Percentiles rank a stretch among this genome's conserved stretches.
Conservation (phyloP, 139 green algal species). For the Coelastrella sp. region DNA sequence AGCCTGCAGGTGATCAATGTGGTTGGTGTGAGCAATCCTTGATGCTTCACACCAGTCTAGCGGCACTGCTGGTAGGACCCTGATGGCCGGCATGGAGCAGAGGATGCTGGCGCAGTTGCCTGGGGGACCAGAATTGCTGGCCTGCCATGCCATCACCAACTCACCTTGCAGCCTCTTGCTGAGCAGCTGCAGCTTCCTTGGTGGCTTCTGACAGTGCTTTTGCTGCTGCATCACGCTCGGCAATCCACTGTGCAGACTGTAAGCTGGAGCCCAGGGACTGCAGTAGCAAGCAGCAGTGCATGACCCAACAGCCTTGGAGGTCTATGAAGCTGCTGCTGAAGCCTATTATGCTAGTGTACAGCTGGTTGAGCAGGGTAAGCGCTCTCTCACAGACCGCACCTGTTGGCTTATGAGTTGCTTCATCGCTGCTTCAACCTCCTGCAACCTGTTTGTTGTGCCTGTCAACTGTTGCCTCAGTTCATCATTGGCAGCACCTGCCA, state of each 20-base stretch:
- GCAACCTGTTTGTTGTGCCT: constrained; percentile 9
- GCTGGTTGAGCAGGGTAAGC: no score
- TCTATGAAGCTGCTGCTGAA: no score
- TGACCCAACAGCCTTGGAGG: no score
- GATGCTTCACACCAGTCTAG: no score
- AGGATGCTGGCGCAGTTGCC: no score
- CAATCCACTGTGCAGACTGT: neutral
- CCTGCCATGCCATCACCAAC: neutral
- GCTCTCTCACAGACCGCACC: neutral
- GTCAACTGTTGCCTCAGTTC: constrained; percentile 31
- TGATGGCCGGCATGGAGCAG: no score
- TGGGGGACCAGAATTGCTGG: no score
- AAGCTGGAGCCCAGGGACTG: constrained; percentile 18
- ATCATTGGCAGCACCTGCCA: neutral
- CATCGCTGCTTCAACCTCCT: constrained; percentile 22
- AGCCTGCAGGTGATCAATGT: neutral
- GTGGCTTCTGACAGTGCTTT: neutral
- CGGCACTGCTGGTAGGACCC: no score
- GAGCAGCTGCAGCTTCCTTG: constrained; percentile 4
- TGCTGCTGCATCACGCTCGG: constrained; percentile 20
- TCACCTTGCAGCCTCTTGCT: constrained; percentile 39
- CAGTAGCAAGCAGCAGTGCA: neutral
- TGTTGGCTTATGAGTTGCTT: constrained; percentile 19
- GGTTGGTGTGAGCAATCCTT: neutral
- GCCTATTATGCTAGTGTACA: no score